These are phyloP conservation scores for Astrephomene gubernaculifera DNA, from an alignment of 139 green algal species.

Conservation along the genomic window DNA sequence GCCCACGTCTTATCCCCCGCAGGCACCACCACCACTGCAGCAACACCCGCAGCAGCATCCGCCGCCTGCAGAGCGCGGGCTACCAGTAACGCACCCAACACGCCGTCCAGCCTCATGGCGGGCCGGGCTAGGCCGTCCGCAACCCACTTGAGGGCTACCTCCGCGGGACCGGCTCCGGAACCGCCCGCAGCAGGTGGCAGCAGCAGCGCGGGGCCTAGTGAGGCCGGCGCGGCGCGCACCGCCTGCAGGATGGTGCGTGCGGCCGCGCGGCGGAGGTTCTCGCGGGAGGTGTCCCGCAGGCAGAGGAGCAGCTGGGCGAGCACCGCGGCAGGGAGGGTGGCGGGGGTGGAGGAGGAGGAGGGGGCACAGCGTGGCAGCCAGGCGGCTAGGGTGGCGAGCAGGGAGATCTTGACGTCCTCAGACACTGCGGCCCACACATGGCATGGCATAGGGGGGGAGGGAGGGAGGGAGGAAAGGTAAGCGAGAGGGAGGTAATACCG, in stretches of 20 bases:
- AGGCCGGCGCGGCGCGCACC: neutral
- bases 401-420: conserved; percentile 61
- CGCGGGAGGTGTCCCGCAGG: conserved; percentile 4
- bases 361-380: conserved; percentile 62
- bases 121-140: conserved; percentile 67
- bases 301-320: conserved; percentile 14
- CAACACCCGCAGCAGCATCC: conserved; percentile 1
- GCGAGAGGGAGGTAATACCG: no score
- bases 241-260: neutral
- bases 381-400: conserved; percentile 56
- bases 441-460: neutral
- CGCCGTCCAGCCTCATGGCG: conserved; percentile 45
- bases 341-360: neutral
- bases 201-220: neutral
- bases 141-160: conserved; percentile 51
- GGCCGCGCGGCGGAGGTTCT: conserved; percentile 24
- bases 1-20: conserved; percentile 63
- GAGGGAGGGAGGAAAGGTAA: neutral
- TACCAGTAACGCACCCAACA: conserved; percentile 30
- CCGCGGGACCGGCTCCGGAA: conserved; percentile 1
- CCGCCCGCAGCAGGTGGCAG: no score
- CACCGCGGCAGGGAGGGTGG: conserved; percentile 11
- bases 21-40: conserved; percentile 20
- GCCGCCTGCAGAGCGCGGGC: conserved; percentile 31
- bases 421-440: conserved; percentile 27